Conservation (phyloP, 2,329 filamentous ascomycete genomes). For the Diaporthe sp. region DNA sequence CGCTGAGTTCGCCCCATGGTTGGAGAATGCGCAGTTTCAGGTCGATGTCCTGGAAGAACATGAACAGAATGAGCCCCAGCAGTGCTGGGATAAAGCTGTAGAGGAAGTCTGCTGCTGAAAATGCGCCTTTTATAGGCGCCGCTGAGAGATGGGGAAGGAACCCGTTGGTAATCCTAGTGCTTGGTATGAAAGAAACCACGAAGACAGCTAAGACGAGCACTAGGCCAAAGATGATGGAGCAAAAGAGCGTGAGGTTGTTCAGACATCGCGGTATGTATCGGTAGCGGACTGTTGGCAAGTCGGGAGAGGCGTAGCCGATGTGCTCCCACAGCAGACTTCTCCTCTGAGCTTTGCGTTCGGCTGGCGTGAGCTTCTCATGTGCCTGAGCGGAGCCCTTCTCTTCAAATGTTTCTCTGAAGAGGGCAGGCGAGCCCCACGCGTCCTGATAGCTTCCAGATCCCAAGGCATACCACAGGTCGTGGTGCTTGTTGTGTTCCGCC, state of each 20-base stretch:
- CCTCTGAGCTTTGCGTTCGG: slow-evolving; percentile 41
- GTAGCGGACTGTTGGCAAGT: slow-evolving; percentile 67
- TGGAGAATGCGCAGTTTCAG: slow-evolving; percentile 74
- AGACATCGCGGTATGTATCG: slow-evolving; percentile 85
- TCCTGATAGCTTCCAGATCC: slow-evolving; percentile 57
- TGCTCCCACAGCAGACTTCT: slow-evolving; percentile 42
- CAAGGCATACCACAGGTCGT: slow-evolving; percentile 82
- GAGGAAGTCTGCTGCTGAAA: slow-evolving; percentile 89
- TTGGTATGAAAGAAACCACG: slow-evolving; percentile 82
- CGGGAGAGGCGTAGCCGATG: slow-evolving; percentile 57
- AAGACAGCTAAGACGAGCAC: slow-evolving; percentile 79
- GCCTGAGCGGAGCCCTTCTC: slow-evolving; percentile 32
- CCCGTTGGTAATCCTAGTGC: slow-evolving; percentile 74
- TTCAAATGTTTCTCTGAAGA: slow-evolving; percentile 17
- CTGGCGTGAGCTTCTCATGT: slow-evolving; percentile 30
- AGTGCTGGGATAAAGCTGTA: slow-evolving; percentile 82
- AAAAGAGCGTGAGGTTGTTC: slow-evolving; percentile 73
- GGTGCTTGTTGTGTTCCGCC: slow-evolving; percentile 66
- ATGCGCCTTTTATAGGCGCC: slow-evolving; percentile 72
- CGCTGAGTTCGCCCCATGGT: slow-evolving; percentile 75
- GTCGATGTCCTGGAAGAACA: slow-evolving; percentile 77
- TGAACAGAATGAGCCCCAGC: slow-evolving; percentile 76
- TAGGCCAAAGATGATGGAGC: slow-evolving; percentile 72
- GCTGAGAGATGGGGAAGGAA: slow-evolving; percentile 79
- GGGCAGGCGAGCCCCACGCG: slow-evolving; percentile 38